Evolutionary conservation across 73 alveolate species (phyloP).

Genomic region (Tetrahymena malaccensis): DNA sequence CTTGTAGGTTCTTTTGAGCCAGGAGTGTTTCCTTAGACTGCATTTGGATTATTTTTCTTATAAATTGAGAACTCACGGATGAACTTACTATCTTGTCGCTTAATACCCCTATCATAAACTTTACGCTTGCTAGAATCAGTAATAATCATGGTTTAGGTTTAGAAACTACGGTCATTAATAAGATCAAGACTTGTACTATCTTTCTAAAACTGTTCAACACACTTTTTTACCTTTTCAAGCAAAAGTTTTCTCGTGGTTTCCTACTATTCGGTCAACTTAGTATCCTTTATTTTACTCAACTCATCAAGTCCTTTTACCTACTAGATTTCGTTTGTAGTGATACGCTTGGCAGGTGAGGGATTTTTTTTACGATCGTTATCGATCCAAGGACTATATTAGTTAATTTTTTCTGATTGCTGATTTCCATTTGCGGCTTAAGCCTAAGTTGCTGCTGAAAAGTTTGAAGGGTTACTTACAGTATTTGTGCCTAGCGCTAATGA

Average conservation of each 20-base stretch:
- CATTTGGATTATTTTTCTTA: neutral
- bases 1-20: neutral
- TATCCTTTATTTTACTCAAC: neutral
- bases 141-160: neutral
- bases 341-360: neutral
- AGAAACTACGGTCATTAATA: neutral
- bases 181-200: neutral
- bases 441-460: neutral
- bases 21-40: neutral
- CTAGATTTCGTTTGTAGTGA: neutral
- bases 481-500: neutral
- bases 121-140: neutral
- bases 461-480: neutral
- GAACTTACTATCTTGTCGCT: neutral
- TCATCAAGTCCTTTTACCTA: neutral
- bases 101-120: neutral
- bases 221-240: neutral
- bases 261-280: neutral
- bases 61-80: neutral
- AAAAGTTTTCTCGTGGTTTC: neutral
- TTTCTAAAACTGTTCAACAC: neutral
- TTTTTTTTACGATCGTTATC: neutral
- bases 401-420: neutral
- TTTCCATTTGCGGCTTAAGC: neutral
- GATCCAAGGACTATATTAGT: neutral